phyloP scores from a whole-genome alignment of 768 basidiomycete species.

The Termitomyces sp. region DNA sequence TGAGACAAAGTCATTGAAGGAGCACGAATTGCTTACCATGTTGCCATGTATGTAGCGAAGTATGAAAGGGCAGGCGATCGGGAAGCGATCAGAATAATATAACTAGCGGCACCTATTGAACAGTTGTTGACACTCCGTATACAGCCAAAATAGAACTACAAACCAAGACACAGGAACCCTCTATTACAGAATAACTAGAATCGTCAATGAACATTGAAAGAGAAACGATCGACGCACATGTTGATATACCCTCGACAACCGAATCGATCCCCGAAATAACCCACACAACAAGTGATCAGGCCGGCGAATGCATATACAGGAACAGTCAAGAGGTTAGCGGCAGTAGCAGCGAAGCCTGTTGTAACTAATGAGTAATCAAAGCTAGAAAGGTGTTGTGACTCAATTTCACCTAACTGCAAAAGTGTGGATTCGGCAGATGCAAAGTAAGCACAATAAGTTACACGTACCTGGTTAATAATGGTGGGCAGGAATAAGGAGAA shows the following conservation, averaged over 20 bases:
- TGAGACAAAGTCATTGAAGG: not conserved
- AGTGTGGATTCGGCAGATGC: conserved; percentile 2
- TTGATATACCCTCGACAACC: conserved; percentile 62
- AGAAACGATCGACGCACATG: conserved; percentile 37
- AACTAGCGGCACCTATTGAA: conserved; percentile 50
- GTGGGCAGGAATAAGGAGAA: conserved; percentile 77
- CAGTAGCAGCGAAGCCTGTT: conserved; percentile 61
- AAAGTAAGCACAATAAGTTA: not conserved
- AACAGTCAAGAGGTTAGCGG: conserved; percentile 73
- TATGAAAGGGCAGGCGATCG: conserved; percentile 64
- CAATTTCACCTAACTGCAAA: conserved; percentile 25
- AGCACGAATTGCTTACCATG: conserved; percentile 42
- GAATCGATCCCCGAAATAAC: conserved; percentile 58
- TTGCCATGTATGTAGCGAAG: conserved; percentile 68
- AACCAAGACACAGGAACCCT: conserved; percentile 34
- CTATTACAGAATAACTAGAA: conserved; percentile 14
- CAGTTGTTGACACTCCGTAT: not conserved
- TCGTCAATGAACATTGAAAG: not conserved
- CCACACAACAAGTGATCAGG: conserved; percentile 60
- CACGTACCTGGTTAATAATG: conserved; percentile 65
- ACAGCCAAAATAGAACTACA: conserved; percentile 16
- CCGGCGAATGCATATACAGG: conserved; percentile 75
- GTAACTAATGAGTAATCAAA: not conserved
- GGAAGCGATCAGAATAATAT: conserved; percentile 67
- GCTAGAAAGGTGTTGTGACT: not conserved